These are phyloP conservation scores for Fragilariopsis cylindrus DNA, from an alignment of 108 stramenopile genomes.

Conservation along the genomic window DNA sequence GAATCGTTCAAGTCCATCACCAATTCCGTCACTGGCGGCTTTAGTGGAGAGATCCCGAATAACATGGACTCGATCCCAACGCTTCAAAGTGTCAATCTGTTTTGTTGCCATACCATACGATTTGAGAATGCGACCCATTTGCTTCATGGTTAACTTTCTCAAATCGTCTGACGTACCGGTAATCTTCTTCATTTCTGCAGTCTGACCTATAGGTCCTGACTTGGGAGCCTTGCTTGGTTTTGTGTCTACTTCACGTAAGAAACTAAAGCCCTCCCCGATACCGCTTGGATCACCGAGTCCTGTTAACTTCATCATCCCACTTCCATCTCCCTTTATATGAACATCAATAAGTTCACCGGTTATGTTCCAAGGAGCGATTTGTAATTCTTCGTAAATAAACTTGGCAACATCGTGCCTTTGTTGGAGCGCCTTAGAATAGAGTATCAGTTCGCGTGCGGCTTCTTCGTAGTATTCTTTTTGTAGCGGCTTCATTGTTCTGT, in stretches of 20 bases:
- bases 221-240: slow-evolving; percentile 53
- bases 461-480: slow-evolving; percentile 60
- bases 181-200: slow-evolving; percentile 83
- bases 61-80: slow-evolving; percentile 92
- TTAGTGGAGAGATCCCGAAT: slow-evolving; percentile 90
- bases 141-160: slow-evolving; percentile 90
- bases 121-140: slow-evolving; percentile 80
- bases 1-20: slow-evolving; percentile 82
- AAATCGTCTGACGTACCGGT: slow-evolving; percentile 88
- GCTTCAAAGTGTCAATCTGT: slow-evolving; percentile 81
- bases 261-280: slow-evolving; percentile 75
- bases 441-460: slow-evolving; percentile 61
- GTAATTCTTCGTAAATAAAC: slow-evolving; percentile 87
- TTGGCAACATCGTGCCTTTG: slow-evolving; percentile 80
- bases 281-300: slow-evolving; percentile 90
- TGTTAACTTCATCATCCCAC: slow-evolving; percentile 86
- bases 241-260: slow-evolving; percentile 68
- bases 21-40: slow-evolving; percentile 86
- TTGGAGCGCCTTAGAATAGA: slow-evolving; percentile 57
- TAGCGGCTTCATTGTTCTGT: slow-evolving; percentile 39
- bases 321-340: slow-evolving; percentile 79
- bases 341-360: slow-evolving; percentile 88
- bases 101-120: slow-evolving; percentile 85
- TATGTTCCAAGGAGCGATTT: slow-evolving; percentile 81
- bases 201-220: slow-evolving; percentile 46